Percentiles rank a stretch among this genome's conserved stretches.
Evolutionary conservation across 768 basidiomycete genomes (phyloP).

Genomic region (Leccinum disarticulatum): DNA sequence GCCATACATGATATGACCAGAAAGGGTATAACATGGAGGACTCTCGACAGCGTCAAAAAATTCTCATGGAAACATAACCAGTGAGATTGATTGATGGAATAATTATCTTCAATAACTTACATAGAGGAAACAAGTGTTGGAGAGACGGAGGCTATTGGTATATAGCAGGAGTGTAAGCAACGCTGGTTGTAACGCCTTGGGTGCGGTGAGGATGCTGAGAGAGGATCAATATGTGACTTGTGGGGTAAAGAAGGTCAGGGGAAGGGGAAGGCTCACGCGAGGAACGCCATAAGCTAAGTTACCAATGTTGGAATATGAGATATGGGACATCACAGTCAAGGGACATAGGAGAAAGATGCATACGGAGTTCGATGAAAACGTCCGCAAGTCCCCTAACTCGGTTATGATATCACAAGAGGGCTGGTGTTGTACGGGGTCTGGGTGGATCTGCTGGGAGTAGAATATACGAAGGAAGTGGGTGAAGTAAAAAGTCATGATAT

Average conservation of each 20-base stretch:
- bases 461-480: neutral
- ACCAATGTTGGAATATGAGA: neutral
- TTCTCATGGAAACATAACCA: constrained; percentile 2
- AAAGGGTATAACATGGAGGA: constrained; percentile 21
- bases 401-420: neutral
- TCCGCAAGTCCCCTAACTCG: constrained; percentile 17
- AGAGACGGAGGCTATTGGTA: constrained; percentile 14
- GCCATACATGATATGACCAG: constrained; percentile 13
- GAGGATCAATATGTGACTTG: neutral
- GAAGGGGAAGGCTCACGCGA: constrained; percentile 13
- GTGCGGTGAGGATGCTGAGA: constrained; percentile 12
- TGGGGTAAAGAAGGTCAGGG: neutral
- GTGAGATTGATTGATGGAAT: neutral
- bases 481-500: neutral
- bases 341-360: neutral
- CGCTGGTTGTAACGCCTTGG: constrained; percentile 4
- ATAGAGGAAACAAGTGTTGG: constrained; percentile 1
- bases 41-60: constrained; percentile 2
- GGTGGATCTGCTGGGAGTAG: neutral
- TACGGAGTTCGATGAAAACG: constrained; percentile 16
- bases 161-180: constrained; percentile 23
- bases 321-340: neutral
- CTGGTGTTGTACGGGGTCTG: neutral
- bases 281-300: constrained; percentile 16
- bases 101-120: constrained; percentile 1